phyloP scores from a whole-genome alignment of 225 moss, liverwort and hornwort genomes.

The Asterella californica region DNA sequence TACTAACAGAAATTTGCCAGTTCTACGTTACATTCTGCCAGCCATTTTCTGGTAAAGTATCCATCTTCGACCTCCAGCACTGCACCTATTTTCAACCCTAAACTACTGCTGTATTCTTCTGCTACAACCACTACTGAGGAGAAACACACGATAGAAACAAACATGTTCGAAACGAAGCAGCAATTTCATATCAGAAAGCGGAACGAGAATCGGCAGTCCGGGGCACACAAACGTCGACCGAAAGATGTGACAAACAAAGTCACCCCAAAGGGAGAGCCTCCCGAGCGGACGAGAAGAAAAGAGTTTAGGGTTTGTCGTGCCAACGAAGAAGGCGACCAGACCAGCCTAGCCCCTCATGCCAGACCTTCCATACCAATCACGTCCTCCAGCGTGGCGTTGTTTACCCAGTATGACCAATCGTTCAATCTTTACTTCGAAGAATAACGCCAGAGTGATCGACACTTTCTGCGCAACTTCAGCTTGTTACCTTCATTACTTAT shows the following conservation, averaged over 20 bases:
- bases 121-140: background rate
- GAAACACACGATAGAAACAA: background rate
- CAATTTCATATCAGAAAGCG: constrained; percentile 7
- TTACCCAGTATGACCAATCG: background rate
- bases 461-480: background rate
- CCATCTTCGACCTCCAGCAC: background rate
- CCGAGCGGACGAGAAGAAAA: constrained; percentile 17
- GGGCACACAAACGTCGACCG: background rate
- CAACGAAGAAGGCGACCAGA: constrained; percentile 3
- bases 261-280: background rate
- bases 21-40: background rate
- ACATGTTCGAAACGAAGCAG: background rate
- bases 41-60: background rate
- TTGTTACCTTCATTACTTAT: background rate
- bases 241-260: background rate
- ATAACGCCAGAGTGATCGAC: background rate
- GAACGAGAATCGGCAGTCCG: background rate
- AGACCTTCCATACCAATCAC: constrained; percentile 13
- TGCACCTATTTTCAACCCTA: background rate
- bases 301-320: constrained; percentile 25
- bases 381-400: constrained; percentile 6
- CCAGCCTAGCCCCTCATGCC: constrained; percentile 3
- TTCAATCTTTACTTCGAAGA: background rate
- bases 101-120: background rate
- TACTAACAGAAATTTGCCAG: constrained; percentile 8